A percentile compares a stretch with the other conserved stretches of the same genome.
These are phyloP conservation scores for Apiotrichum akiyoshidainum DNA, from an alignment of 1,284 basidiomycete species.

Conservation along the genomic window DNA sequence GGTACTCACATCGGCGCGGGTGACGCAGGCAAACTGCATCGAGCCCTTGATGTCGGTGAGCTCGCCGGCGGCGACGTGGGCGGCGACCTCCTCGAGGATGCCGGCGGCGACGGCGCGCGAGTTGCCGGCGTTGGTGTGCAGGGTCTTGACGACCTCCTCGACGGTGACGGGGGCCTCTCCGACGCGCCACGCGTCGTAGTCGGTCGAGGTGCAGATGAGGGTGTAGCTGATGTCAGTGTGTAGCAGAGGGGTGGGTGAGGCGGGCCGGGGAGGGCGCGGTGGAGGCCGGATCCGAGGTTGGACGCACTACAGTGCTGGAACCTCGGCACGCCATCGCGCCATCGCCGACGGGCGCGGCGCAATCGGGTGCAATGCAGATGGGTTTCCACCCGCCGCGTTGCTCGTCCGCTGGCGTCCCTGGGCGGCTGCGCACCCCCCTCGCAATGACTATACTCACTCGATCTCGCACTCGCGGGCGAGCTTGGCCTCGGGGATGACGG, in stretches of 20 bases:
- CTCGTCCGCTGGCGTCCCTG: too few relatives aligned
- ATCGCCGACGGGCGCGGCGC: too few relatives aligned
- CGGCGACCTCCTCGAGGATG: slow-evolving; percentile 74
- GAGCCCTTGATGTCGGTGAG: slow-evolving; percentile 67
- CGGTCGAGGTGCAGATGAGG: slow-evolving; percentile 82
- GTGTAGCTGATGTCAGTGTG: slow-evolving; percentile 62
- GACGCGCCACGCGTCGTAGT: slow-evolving; percentile 87
- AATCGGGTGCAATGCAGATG: too few relatives aligned
- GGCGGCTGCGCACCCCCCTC: background rate
- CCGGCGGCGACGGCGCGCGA: slow-evolving; percentile 66
- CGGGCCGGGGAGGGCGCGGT: background rate
- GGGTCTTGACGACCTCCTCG: slow-evolving; percentile 75
- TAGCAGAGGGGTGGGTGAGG: background rate
- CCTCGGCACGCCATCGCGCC: too few relatives aligned
- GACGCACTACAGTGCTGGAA: background rate
- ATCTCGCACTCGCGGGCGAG: slow-evolving; percentile 92
- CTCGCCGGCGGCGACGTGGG: slow-evolving; percentile 57
- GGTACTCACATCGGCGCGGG: slow-evolving; percentile 56
- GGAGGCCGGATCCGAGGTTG: too few relatives aligned
- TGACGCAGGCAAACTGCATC: slow-evolving; percentile 85
- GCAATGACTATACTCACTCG: slow-evolving; percentile 58
- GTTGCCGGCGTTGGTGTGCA: slow-evolving; percentile 78
- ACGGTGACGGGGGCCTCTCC: slow-evolving; percentile 78
- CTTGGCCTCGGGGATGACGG: slow-evolving; percentile 91
- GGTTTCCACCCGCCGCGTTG: too few relatives aligned